phyloP scores from a whole-genome alignment of 1,284 basidiomycete genomes.

The Wallemia ichthyophaga region DNA sequence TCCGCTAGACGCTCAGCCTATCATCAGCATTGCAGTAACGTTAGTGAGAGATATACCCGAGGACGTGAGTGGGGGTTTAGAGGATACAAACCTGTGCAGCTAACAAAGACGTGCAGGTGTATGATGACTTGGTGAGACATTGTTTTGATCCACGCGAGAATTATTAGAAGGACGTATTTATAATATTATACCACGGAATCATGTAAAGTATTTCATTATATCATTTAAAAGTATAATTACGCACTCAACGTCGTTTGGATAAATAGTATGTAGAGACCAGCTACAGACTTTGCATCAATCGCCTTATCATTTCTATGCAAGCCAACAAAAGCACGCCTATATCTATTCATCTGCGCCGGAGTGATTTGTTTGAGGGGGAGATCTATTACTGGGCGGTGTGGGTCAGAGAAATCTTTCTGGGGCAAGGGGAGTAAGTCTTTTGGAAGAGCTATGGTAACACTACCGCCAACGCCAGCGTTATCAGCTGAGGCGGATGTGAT shows the following conservation, averaged over 20 bases:
- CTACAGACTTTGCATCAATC: not conserved
- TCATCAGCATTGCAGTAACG: slow-evolving; percentile 73
- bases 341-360: not conserved
- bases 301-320: not conserved
- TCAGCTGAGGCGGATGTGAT: not conserved
- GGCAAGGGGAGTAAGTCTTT: not conserved
- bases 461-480: not conserved
- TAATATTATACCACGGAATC: not conserved
- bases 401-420: not conserved
- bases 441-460: not conserved
- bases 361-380: not conserved
- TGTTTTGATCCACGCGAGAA: slow-evolving; percentile 23
- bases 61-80: slow-evolving; percentile 21
- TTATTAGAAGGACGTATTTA: not conserved
- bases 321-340: not conserved
- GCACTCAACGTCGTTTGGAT: not conserved
- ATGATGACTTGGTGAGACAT: slow-evolving; percentile 63
- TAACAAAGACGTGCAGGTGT: slow-evolving; percentile 18
- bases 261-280: not conserved
- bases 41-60: slow-evolving; percentile 65
- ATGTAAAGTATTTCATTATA: not conserved
- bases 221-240: not conserved
- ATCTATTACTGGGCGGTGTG: not conserved
- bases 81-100: too few species aligned
- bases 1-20: slow-evolving; percentile 50